Evolutionary conservation across 2,329 filamentous ascomycete species (phyloP), one percentile per base, ranked within the genome.

Genomic region (Nothophoma quercina): DNA sequence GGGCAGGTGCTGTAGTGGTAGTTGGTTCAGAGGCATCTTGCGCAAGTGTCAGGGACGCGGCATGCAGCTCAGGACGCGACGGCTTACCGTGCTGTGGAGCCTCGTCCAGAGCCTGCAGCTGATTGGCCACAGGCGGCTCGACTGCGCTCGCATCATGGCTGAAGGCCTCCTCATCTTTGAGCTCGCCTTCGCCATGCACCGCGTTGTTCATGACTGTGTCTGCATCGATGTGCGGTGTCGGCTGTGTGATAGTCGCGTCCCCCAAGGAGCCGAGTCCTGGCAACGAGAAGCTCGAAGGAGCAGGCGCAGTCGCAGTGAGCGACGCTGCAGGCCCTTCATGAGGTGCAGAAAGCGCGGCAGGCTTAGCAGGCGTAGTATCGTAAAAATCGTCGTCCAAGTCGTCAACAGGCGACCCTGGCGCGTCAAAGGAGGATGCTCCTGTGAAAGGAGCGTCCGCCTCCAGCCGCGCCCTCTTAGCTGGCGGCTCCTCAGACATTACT

Each of bases 381-480:
- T 74, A 74, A 51, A 74, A 72, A 46, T 75, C 72, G 65, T 74
- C 71, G 62, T 73, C 72, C 64, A 68, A 57, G 53, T 74, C 72
- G 69, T 74, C 72, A 62, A 74, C 60, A 45, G 72, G 72, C 61
- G 71, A 73, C 65, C 68, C 47, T 55, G 70, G 64, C 70, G 72
- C 67, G 55, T 74, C 71, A 59, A 70, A 58, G 61, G 58, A 53
- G 54, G 57, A 59, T 51, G 74, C 69, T 55, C 69, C 67, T 57
- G 69, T 62, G 55, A 70, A 60, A 43, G 70, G 65, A 48, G 64
- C 71, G 57, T 78, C 76, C 57, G 64, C 58, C 49, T 70, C 64
- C 47, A 76, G 65, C 60, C 72, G 68, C 55, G 71, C 71, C 64
- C 73, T 72, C 69, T 78, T 78, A 50, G 73, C 69, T 33, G 76